These are phyloP conservation scores for Ligustrum vulgare DNA, from an alignment of 257 asterid genomes.

Conservation along the genomic window DNA sequence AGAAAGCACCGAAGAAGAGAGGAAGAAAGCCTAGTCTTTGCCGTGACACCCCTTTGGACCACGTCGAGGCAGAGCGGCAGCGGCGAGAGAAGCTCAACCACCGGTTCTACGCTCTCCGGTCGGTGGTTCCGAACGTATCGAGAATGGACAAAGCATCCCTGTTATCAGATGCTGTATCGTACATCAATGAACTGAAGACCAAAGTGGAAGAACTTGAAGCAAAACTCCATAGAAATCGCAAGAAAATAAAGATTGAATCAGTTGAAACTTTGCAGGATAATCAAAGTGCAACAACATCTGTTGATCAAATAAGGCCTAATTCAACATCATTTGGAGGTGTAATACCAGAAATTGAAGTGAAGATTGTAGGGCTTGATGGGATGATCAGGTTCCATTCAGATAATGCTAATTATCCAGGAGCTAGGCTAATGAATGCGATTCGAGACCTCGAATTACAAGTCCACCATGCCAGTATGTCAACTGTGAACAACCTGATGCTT, in stretches of 20 bases:
- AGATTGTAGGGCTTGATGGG: constrained; percentile 37
- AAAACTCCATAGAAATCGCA: background rate
- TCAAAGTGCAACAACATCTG: constrained; percentile 20
- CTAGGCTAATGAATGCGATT: constrained; percentile 33
- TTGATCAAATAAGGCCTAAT: background rate
- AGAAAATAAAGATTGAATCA: background rate
- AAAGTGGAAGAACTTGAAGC: constrained; percentile 28
- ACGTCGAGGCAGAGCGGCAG: constrained; percentile 46
- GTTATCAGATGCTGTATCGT: constrained; percentile 43
- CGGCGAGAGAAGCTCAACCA: constrained; percentile 46
- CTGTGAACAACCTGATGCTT: constrained; percentile 31
- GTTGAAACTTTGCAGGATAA: constrained; percentile 15
- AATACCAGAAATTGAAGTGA: constrained; percentile 30
- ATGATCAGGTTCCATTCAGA: constrained; percentile 30
- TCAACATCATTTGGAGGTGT: background rate
- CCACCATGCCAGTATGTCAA: constrained; percentile 31
- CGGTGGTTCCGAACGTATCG: constrained; percentile 50
- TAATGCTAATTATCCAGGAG: constrained; percentile 32
- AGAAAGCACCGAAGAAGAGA: background rate
- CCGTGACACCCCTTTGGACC: constrained; percentile 22
- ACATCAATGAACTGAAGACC: constrained; percentile 41
- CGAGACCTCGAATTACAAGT: constrained; percentile 31
- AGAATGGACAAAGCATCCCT: constrained; percentile 50
- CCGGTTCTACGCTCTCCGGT: constrained; percentile 44
- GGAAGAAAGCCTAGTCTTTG: background rate